Base-by-base conservation (phyloP, 352 stramenopile genomes). In the Phytophthora tubulina region DNA sequence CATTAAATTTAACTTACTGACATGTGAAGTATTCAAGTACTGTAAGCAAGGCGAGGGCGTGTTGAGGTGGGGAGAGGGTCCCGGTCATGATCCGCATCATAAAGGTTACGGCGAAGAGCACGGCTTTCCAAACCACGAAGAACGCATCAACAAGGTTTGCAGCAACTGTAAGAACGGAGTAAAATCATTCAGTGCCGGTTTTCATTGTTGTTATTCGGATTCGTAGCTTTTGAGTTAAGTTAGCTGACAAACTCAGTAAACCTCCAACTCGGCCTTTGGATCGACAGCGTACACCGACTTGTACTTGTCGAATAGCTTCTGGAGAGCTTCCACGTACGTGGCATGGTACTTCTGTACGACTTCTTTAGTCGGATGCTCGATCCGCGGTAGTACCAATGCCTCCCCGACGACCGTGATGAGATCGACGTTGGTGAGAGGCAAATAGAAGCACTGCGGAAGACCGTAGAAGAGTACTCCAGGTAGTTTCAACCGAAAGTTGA, bases 331-430 rank as follows among this genome's bases (percentile, higher is more conserved):
- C 4, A 98, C 82, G 69, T 99, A 99, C 36, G 90, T 67, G 7
- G 74, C 63, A 75, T 99, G 96, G 80, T 96, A 98, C 73, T 91
- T 90, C 36, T 81, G 66, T 2, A 98, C 85, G 48, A 98, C 92
- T 50, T 97, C 88, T 14, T 83, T 81, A 0, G 85, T 97, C 6
- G 96, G 96, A 39, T 97, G 38, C 42, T 85, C 73, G 55, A 98
- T 95, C 46, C 78, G 89, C 2, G 94, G 96, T 27, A 99, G 46
- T 42, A 86, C 61, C 21, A 99, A 55, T 5, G 93, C 78, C 55
- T 91, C 88, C 7, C 94, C 93, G 30, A 98, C 82, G 9, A 98
- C 93, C 4, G 93, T 97, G 56, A 92, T 87, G 46, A 98, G 53
- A 45, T 92, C 81, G 1, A 91, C 75, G 33, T 88, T 63, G 35